Evolutionary conservation across 108 stramenopile genomes (phyloP), one percentile per base, ranked within the genome.

Genomic region (Pseudonitzschia delicatissima): DNA sequence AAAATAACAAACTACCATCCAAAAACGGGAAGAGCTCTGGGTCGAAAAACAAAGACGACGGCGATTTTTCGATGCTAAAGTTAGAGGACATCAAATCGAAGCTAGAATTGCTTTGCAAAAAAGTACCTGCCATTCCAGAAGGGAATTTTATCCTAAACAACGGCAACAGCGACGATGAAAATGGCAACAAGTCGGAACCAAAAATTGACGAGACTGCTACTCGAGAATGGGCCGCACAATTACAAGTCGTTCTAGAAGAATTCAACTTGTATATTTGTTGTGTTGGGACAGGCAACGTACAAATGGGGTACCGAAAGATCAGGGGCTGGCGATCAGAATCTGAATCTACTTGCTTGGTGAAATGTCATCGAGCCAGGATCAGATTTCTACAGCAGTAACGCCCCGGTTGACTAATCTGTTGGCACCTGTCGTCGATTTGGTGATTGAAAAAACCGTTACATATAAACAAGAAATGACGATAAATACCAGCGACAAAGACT

Each of bases 311-410:
- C 87, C n/a, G 91, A 92, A 57, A 83, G 87, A 8, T 74, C 72
- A n/a, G 91, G 91, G 11, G 91, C 91, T 0, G 77, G 86, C 0
- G 87, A 92, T 44, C 91, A 92, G 74, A 86, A 92, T 71, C 64
- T 88, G 39, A 58, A n/a, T 57, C 1, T 53, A 88, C 9, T 67
- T 92, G 73, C 71, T 59, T 29, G 67, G 72, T 12, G 91, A 92
- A 75, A 64, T 92, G 48, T 68, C 67, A 9, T 59, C 84, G 21
- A 78, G 86, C 47, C 91, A 92, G 68, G 87, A 92, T 53, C 84
- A 88, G 17, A 83, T 92, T 52, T 49, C 74, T 13, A 72, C 72
- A 13, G 52, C 64, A 0, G 86, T 92, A 18, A 82, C 78, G 28
- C 77, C 86, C 1, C 75, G 87, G 17, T 79, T 92, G 72, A 87